Base-by-base conservation (phyloP, 768 basidiomycete genomes). In the Xerocomus potaroensis region DNA sequence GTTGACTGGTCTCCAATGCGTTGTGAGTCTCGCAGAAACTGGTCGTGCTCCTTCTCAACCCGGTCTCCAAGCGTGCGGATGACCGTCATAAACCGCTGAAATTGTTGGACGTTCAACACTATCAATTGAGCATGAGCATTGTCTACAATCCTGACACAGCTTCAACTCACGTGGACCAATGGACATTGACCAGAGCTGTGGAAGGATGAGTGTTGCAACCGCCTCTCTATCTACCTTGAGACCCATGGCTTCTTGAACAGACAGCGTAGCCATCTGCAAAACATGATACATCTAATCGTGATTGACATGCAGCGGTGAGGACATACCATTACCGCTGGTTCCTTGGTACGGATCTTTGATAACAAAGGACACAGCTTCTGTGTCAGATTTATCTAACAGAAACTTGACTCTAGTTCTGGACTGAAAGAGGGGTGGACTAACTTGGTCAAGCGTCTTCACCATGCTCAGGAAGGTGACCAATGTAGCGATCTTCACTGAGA, bases 131-230 rank as follows among this genome's bases (percentile, higher is more conserved):
- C 4, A 16, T 43, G 12, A 49, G 30, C 4, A 29, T 47, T 18
- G 36, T 22, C 45, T 9, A 29, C 18, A 23, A 33, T 12, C 19
- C 34, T 12, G 34, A 37, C 8, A 19, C 10, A 7, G 22, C 12
- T 8, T 18, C 40, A 24, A 76, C 87, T 58, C 61, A 91, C 91
- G 63, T 45, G 94, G 94, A 21, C 92, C 94, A 72, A 98, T 95
- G 3, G 89, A 93, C 93, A 99, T 97, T 3, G 86, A 74, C 96
- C 96, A 99, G 22, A 94, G 69, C 72, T 95, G 91, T 8, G 91
- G 91, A 11, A 95, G 71, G 24, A 95, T 88, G 34, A 91, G 73
- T 0, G 86, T 89, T 3, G 91, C 91, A 10, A 92, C 88, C 9
- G 93, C 91, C 66, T 94, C 91, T 39, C 92, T 79, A 56, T 96